These are phyloP conservation scores for Chimonanthus salicifolius DNA, from an alignment of 164 flowering plant genomes.

Conservation along the genomic window DNA sequence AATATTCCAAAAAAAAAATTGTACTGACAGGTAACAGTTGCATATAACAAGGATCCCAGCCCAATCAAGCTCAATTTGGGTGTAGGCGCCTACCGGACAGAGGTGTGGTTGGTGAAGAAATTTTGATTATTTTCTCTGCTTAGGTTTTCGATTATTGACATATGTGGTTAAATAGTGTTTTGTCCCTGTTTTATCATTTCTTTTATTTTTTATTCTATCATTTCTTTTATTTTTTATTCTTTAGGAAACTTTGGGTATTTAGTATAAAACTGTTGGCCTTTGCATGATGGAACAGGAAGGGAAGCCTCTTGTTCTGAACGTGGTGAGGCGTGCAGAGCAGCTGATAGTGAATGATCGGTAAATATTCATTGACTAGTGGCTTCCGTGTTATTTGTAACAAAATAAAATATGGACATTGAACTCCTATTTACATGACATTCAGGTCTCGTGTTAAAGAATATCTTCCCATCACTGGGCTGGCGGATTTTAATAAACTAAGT, in stretches of 20 bases:
- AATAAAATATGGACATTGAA: not conserved
- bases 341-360: constrained; percentile 59
- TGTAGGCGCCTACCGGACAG: constrained; percentile 98
- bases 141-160: not conserved
- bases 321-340: constrained; percentile 84
- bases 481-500: constrained; percentile 85
- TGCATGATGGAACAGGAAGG: constrained; percentile 60
- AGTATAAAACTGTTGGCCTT: not conserved
- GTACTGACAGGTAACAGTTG: constrained; percentile 77
- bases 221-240: not conserved
- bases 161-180: not conserved
- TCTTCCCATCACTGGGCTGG: constrained; percentile 84
- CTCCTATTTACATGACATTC: not conserved
- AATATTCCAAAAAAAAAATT: not conserved
- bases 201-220: too few species aligned
- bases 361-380: constrained; percentile 4
- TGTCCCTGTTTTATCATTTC: not conserved
- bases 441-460: constrained; percentile 90
- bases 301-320: constrained; percentile 89
- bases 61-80: constrained; percentile 92
- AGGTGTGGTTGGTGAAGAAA: constrained; percentile 37
- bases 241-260: not conserved
- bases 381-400: not conserved
- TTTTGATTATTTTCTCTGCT: not conserved
- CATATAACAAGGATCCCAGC: constrained; percentile 90